Base-by-base conservation (phyloP, 257 asterid genomes). In the Orobanche coerulescens region DNA sequence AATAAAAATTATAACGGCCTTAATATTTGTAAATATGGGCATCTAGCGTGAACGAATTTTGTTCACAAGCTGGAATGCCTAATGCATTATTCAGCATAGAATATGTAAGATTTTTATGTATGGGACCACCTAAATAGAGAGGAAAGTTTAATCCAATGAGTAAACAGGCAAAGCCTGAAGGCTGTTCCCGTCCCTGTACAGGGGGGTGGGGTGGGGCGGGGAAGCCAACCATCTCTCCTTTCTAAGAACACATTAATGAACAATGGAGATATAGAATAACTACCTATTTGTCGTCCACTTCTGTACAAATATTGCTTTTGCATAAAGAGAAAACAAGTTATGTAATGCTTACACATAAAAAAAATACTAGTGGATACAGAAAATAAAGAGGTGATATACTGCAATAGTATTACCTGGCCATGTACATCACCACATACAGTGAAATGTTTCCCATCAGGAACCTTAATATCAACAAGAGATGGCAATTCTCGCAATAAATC, bases 341-440 rank as follows among this genome's bases (percentile, higher is more conserved):
- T 4, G 48, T 34, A 2, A 59, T 19, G 40, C 5, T 22, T 31
- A 39, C 25, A 48, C 51, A 47, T 44, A 44, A 14, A 51, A 34
- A 22, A 48, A 37, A 13, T 25, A 22, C 16, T 30, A 14, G 14
- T 11, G 37, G 37, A 37, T 30, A 65, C 23, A 28, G 26, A 20
- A 18, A 75, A 37, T 43, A 61, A 34, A 50, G 49, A 20, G 36
- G 64, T 23, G 53, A 58, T 20, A 60, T 36, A 44, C 31, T 48
- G 48, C 23, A 60, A 47, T 53, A 44, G 25, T 58, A 75, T 74
- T 87, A 93, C 99, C 99, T 93, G 99, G 23, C 99, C 99, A 83
- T 93, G 99, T 48, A 93, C 97, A 74, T 93, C 99, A 69, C 99
- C 99, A 47, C 99, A 93, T 19, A 93, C 99, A 40, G 94, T 93